phyloP scores from a whole-genome alignment of 352 stramenopile genomes.

The Pythium plurisporium region DNA sequence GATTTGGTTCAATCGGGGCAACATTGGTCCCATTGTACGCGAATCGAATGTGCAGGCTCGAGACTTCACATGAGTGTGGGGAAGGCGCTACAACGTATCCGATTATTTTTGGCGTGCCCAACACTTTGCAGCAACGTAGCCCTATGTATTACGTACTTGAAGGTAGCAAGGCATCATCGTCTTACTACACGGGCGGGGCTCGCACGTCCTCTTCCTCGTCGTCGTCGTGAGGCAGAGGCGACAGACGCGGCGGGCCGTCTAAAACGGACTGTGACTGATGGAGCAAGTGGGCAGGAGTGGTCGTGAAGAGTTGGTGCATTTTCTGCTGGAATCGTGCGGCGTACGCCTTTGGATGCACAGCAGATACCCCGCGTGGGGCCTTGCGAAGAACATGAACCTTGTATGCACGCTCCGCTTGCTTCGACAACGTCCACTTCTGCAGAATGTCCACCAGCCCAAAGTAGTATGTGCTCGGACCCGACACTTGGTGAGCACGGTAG shows the following conservation, averaged over 20 bases:
- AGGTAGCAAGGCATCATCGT: background rate
- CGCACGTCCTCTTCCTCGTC: slow-evolving; percentile 10
- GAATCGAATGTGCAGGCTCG: background rate
- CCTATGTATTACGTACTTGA: background rate
- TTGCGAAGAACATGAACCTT: slow-evolving; percentile 86
- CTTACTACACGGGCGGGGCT: background rate
- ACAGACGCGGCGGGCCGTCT: slow-evolving; percentile 11
- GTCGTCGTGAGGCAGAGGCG: background rate
- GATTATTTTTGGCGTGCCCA: background rate
- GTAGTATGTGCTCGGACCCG: slow-evolving; percentile 88
- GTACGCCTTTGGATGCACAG: slow-evolving; percentile 65
- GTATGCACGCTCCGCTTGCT: slow-evolving; percentile 82
- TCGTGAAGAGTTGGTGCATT: slow-evolving; percentile 81
- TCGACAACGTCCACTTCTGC: slow-evolving; percentile 87
- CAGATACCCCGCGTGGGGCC: slow-evolving; percentile 62
- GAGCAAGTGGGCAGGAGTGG: slow-evolving; percentile 23
- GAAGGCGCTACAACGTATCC: background rate
- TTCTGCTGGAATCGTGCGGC: slow-evolving; percentile 78
- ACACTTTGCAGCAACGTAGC: background rate
- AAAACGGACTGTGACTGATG: slow-evolving; percentile 20
- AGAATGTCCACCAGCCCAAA: slow-evolving; percentile 90
- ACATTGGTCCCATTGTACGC: background rate
- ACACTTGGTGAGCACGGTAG: slow-evolving; percentile 74
- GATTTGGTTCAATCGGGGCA: slow-evolving; percentile 5
- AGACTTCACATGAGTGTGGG: background rate